Percentiles rank a stretch among this genome's conserved stretches.
Conservation (phyloP, 768 basidiomycete species). For the Panaeolus papilionaceus region DNA sequence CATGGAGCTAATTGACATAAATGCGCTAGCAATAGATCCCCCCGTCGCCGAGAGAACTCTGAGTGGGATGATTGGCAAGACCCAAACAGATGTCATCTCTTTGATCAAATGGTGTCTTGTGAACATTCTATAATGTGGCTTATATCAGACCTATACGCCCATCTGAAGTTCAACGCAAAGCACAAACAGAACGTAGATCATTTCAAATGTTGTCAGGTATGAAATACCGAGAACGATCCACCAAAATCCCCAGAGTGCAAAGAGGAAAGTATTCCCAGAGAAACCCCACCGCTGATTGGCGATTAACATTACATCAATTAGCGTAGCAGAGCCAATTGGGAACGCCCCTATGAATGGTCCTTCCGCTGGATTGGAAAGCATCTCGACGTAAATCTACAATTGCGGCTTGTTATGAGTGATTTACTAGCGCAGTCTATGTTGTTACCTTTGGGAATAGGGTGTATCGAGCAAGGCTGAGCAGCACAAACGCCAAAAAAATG, state of each 20-base stretch:
- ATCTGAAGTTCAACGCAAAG: constrained; percentile 38
- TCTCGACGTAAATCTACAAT: constrained; percentile 43
- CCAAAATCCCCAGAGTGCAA: constrained; percentile 67
- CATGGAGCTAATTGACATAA: constrained; percentile 46
- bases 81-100: constrained; percentile 66
- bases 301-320: constrained; percentile 54
- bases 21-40: constrained; percentile 55
- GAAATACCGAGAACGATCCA: constrained; percentile 66
- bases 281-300: constrained; percentile 50
- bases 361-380: constrained; percentile 51
- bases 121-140: constrained; percentile 46
- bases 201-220: constrained; percentile 30
- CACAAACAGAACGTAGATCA: constrained; percentile 30
- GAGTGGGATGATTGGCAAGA: constrained; percentile 74
- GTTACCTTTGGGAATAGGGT: constrained; percentile 20
- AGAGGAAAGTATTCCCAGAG: constrained; percentile 56
- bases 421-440: background rate
- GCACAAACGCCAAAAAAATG: constrained; percentile 55
- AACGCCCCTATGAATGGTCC: constrained; percentile 48
- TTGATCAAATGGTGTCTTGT: constrained; percentile 57
- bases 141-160: background rate
- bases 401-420: constrained; percentile 35
- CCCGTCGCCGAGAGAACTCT: constrained; percentile 73
- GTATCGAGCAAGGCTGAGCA: constrained; percentile 54
- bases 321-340: constrained; percentile 63